phyloP scores from a whole-genome alignment of 2,329 filamentous ascomycete species.

The Chaetomiaceae sp. region DNA sequence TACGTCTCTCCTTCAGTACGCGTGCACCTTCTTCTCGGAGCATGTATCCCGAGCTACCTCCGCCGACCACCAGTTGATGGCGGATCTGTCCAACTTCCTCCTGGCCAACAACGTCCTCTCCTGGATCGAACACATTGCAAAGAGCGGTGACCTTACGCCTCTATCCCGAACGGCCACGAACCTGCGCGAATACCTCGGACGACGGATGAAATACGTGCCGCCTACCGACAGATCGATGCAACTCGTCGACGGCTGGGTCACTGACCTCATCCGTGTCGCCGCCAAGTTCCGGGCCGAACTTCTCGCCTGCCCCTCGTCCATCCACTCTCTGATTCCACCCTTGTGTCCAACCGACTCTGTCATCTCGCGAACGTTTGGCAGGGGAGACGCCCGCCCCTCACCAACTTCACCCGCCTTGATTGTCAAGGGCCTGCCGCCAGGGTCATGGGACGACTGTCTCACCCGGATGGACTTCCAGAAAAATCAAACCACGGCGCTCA shows the following conservation, averaged over 20 bases:
- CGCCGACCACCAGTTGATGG: conserved; percentile 33
- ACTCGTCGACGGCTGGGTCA: conserved; percentile 30
- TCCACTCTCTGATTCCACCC: conserved; percentile 31
- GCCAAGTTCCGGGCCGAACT: conserved; percentile 33
- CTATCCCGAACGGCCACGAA: conserved; percentile 31
- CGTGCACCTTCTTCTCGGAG: conserved; percentile 27
- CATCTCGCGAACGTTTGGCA: conserved; percentile 26
- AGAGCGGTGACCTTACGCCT: conserved; percentile 21
- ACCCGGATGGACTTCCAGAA: conserved; percentile 29
- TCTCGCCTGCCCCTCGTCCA: conserved; percentile 31
- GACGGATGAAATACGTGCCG: conserved; percentile 25
- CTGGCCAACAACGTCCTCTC: conserved; percentile 34
- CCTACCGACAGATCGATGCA: conserved; percentile 23
- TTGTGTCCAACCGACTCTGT: conserved; percentile 33
- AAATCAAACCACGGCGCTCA: conserved; percentile 25
- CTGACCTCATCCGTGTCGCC: conserved; percentile 31
- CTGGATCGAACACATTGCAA: conserved; percentile 33
- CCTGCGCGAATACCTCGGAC: conserved; percentile 29
- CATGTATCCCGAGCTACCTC: conserved; percentile 25
- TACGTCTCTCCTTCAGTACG: conserved; percentile 25
- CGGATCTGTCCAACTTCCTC: conserved; percentile 60
- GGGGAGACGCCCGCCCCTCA: not conserved
- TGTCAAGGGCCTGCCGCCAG: conserved; percentile 25
- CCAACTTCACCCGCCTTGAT: not conserved
- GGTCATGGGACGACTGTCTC: conserved; percentile 34